A percentile compares a stretch with the other conserved stretches of the same genome.
These are phyloP conservation scores for Physcia stellaris DNA, from an alignment of 495 filamentous ascomycete species.

Conservation along the genomic window DNA sequence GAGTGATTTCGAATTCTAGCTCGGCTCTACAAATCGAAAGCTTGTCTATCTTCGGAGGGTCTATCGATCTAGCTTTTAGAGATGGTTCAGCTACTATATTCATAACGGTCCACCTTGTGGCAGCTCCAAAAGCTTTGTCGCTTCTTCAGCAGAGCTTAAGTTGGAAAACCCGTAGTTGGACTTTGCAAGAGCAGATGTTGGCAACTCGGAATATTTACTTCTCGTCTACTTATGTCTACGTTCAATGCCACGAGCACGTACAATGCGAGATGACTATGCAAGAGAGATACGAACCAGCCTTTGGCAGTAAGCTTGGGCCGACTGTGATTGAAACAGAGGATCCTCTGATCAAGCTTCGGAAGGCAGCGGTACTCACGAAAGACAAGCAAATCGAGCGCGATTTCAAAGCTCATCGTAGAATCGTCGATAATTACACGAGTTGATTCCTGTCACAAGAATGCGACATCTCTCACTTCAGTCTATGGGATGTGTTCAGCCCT, in stretches of 20 bases:
- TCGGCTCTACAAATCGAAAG: background rate
- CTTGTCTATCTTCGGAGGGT: background rate
- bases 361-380: background rate
- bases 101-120: background rate
- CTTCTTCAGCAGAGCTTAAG: background rate
- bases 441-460: background rate
- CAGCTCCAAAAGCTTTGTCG: background rate
- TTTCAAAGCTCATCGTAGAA: background rate
- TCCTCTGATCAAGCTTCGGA: background rate
- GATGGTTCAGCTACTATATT: background rate
- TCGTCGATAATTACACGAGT: background rate
- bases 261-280: background rate
- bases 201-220: background rate
- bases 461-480: background rate
- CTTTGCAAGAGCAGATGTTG: background rate
- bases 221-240: background rate
- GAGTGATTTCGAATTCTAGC: background rate
- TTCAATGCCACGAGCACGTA: background rate
- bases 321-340: background rate
- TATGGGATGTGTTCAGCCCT: background rate
- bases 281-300: background rate
- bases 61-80: background rate
- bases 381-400: background rate
- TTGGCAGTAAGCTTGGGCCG: background rate
- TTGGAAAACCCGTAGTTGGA: background rate